These are phyloP conservation scores for Acanthamoeba culbertsoni DNA, from an alignment of 208 protist species.

Conservation along the genomic window DNA sequence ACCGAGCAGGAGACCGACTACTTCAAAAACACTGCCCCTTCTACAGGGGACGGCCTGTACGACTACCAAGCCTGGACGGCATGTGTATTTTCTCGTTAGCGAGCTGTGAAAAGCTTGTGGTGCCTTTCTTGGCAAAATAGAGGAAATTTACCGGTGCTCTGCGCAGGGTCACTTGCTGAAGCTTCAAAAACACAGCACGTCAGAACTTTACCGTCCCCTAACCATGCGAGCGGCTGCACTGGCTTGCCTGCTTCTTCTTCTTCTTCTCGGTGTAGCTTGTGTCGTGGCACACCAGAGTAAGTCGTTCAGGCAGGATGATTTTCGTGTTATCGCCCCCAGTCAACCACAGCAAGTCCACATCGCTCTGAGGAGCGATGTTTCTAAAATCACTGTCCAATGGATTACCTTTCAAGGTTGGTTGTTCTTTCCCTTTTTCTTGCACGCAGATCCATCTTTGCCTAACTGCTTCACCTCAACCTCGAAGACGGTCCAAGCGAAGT, in stretches of 20 bases:
- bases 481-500: background rate
- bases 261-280: background rate
- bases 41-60: background rate
- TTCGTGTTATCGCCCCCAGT: background rate
- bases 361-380: background rate
- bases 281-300: background rate
- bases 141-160: too few relatives aligned
- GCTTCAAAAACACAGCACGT: too few relatives aligned
- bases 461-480: background rate
- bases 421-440: background rate
- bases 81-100: conserved; percentile 41
- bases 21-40: conserved; percentile 55
- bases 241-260: background rate
- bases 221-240: background rate
- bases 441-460: background rate
- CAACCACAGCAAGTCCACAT: conserved; percentile 24
- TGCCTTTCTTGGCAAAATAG: background rate
- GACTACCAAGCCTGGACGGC: conserved; percentile 40
- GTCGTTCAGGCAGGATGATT: background rate
- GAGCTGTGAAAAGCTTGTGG: too few relatives aligned
- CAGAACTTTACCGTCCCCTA: background rate
- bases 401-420: conserved; percentile 20
- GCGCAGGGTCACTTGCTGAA: too few relatives aligned
- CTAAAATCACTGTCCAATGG: background rate
- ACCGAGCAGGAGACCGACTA: conserved; percentile 36